Percentiles rank a stretch among this genome's conserved stretches.
Conservation (phyloP, 164 flowering plant genomes). For the Macadamia tetraphylla region DNA sequence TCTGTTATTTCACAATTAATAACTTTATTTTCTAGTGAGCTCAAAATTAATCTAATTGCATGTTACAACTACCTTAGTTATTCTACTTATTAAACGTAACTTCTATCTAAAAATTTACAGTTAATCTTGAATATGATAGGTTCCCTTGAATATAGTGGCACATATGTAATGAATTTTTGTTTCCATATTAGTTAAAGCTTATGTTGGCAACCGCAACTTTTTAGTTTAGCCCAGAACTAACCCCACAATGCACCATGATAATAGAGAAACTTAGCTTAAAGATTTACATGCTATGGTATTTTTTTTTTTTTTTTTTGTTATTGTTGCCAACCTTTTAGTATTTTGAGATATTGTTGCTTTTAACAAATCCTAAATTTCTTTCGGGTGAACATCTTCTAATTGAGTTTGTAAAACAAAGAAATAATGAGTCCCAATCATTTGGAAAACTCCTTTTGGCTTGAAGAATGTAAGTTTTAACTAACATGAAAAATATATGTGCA, state of each 20-base stretch:
- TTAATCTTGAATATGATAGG: too few species aligned
- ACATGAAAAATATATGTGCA: too few species aligned
- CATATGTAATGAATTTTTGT: background rate
- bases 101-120: too few species aligned
- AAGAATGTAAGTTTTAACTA: background rate
- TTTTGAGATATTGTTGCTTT: background rate
- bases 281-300: too few species aligned
- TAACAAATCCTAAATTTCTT: background rate
- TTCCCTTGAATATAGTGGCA: background rate
- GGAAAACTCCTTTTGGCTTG: too few species aligned
- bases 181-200: background rate
- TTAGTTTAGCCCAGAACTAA: too few species aligned
- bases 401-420: background rate
- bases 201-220: background rate
- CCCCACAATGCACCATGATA: background rate
- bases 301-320: too few species aligned
- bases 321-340: too few species aligned
- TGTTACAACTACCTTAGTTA: background rate
- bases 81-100: background rate
- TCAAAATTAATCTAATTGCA: conserved; percentile 14
- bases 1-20: conserved; percentile 2
- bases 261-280: too few species aligned
- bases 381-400: background rate
- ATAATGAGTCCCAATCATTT: background rate
- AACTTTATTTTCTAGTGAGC: conserved; percentile 10